Conservation (phyloP, 2,329 filamentous ascomycete species). For the Exophiala sideris region DNA sequence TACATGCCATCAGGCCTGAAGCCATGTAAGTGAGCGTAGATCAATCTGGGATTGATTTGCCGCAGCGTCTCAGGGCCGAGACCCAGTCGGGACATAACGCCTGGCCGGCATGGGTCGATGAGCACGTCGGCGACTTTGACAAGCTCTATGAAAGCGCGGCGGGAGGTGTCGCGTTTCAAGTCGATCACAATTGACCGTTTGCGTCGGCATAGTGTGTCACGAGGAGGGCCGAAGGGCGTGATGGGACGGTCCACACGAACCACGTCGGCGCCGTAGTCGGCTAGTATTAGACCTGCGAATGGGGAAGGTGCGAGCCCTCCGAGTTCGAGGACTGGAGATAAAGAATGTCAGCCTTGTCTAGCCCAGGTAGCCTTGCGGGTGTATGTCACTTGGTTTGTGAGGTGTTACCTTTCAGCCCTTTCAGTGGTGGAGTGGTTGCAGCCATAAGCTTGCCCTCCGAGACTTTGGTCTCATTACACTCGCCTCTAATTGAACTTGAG, state of each 20-base stretch:
- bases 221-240: constrained; percentile 63
- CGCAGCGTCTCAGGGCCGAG: constrained; percentile 58
- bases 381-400: background rate
- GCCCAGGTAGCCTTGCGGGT: no score
- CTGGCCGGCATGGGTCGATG: constrained; percentile 67
- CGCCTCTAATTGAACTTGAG: no score
- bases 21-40: constrained; percentile 82
- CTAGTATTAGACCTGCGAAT: constrained; percentile 53
- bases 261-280: constrained; percentile 72
- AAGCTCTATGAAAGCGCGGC: constrained; percentile 56
- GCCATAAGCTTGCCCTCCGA: background rate
- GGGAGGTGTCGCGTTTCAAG: constrained; percentile 55
- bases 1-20: constrained; percentile 85
- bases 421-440: constrained; percentile 41
- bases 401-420: constrained; percentile 41
- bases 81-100: constrained; percentile 60
- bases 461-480: background rate
- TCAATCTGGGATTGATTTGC: constrained; percentile 65
- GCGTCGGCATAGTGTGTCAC: constrained; percentile 13
- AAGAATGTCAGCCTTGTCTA: background rate
- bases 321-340: constrained; percentile 65
- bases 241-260: constrained; percentile 67
- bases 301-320: constrained; percentile 59
- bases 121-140: constrained; percentile 63
- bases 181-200: constrained; percentile 63